These are phyloP conservation scores for Leishmania martiniquensis DNA, from an alignment of 208 protist genomes.

Conservation along the genomic window DNA sequence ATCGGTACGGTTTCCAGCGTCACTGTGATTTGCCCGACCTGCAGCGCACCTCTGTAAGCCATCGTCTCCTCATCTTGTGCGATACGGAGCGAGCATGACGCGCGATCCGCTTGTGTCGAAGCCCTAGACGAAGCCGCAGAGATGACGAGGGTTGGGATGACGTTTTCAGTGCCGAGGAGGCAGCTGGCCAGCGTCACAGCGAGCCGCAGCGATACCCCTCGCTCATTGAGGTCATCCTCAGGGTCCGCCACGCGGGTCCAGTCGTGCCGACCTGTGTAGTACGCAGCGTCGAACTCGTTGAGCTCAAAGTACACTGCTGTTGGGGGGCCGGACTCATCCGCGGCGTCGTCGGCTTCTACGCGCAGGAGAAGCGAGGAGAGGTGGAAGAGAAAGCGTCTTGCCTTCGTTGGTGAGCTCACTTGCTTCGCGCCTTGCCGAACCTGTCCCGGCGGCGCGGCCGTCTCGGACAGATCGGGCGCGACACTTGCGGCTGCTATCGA, in stretches of 20 bases:
- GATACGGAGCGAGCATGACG: slow-evolving; percentile 7
- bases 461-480: not conserved
- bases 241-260: not conserved
- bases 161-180: slow-evolving; percentile 19
- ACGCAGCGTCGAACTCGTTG: slow-evolving; percentile 11
- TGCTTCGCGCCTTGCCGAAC: not conserved
- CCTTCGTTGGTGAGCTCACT: not conserved
- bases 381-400: slow-evolving; percentile 10
- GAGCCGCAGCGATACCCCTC: slow-evolving; percentile 7
- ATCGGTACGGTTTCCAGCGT: slow-evolving; percentile 52
- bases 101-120: not conserved
- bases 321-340: not conserved
- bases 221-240: not conserved
- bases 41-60: slow-evolving; percentile 28
- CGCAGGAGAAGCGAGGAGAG: slow-evolving; percentile 17
- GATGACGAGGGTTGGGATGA: slow-evolving; percentile 24
- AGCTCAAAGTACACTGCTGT: slow-evolving; percentile 27
- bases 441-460: not conserved
- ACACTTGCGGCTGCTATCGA: not conserved
- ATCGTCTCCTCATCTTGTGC: slow-evolving; percentile 7
- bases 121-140: not conserved
- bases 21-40: slow-evolving; percentile 40
- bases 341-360: slow-evolving; percentile 15
- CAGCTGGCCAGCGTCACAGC: slow-evolving; percentile 18
- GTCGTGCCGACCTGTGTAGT: slow-evolving; percentile 3